Evolutionary conservation across 176 grass and related monocot species (phyloP).

Genomic region (Oryza glaberrima): DNA sequence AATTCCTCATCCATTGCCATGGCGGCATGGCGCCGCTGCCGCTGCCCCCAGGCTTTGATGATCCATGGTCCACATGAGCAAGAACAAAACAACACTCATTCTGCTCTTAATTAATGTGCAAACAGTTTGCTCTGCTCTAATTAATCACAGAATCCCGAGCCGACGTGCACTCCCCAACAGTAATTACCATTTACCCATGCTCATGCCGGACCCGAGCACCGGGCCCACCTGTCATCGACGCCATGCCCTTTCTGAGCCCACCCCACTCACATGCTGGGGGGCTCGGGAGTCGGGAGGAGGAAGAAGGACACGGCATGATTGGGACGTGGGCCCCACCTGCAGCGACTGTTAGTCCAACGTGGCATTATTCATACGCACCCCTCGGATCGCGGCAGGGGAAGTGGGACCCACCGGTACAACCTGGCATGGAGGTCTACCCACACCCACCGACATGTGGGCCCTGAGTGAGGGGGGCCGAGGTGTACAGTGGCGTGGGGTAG

Average conservation of each 20-base stretch:
- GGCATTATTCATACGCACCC: neutral
- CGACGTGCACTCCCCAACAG: neutral
- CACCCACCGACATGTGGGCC: neutral
- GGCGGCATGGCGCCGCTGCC: neutral
- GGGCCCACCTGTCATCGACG: neutral
- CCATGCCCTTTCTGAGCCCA: neutral
- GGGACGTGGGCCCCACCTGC: neutral
- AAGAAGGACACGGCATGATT: neutral
- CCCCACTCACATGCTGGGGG: neutral
- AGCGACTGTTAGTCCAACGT: neutral
- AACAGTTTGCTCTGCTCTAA: neutral
- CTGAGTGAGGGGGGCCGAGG: neutral
- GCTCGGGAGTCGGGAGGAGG: neutral
- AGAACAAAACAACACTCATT: neutral
- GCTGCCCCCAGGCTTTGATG: neutral
- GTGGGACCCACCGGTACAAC: neutral
- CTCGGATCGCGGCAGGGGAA: too few species aligned
- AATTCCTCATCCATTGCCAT: neutral
- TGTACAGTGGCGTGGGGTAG: neutral
- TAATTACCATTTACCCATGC: neutral
- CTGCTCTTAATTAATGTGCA: neutral
- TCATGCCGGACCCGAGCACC: neutral
- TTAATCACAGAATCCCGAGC: neutral
- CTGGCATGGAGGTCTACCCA: neutral
- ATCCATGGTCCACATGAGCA: neutral